A percentile compares a stretch with the other conserved stretches of the same genome.
phyloP scores from a whole-genome alignment of 192 early-diverging fungal genomes.

The Irineochytrium annulatum region DNA sequence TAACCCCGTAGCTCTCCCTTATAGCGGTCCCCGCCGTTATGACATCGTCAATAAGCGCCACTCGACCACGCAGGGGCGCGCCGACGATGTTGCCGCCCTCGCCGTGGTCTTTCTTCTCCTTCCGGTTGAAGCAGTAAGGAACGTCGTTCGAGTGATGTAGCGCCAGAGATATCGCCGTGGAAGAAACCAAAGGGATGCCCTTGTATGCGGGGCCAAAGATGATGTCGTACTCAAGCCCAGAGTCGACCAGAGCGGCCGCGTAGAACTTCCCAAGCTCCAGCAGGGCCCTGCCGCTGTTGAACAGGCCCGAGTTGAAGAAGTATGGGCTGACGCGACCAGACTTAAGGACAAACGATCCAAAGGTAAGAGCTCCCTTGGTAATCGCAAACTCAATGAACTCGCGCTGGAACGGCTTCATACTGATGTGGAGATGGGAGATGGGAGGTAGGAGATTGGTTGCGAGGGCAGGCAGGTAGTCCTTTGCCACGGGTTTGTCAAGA shows the following conservation, averaged over 20 bases:
- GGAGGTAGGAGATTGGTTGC: no score
- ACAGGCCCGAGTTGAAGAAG: conserved; percentile 97
- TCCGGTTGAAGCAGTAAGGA: conserved; percentile 94
- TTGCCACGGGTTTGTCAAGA: no score
- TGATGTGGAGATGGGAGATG: background rate
- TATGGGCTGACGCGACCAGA: conserved; percentile 94
- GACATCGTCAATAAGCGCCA: conserved; percentile 92
- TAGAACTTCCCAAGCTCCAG: conserved; percentile 84
- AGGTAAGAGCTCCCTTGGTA: conserved; percentile 75
- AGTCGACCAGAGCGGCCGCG: conserved; percentile 76
- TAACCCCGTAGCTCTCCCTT: conserved; percentile 80
- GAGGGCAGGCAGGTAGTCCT: no score
- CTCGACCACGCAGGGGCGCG: conserved; percentile 64
- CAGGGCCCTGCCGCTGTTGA: conserved; percentile 85
- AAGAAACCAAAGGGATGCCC: conserved; percentile 88
- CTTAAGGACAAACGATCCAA: conserved; percentile 90
- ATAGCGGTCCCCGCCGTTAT: conserved; percentile 99
- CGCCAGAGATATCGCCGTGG: conserved; percentile 75
- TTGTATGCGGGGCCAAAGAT: conserved; percentile 99
- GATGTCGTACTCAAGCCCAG: conserved; percentile 70
- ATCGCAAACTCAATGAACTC: conserved; percentile 94
- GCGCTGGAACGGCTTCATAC: conserved; percentile 71
- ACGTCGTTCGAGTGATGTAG: conserved; percentile 55
- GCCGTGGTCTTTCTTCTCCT: conserved; percentile 98
- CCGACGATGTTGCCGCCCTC: conserved; percentile 97